Percentiles rank a stretch among this genome's conserved stretches.
Conservation (phyloP, 257 asterid species). For the Forsythia viridissima region DNA sequence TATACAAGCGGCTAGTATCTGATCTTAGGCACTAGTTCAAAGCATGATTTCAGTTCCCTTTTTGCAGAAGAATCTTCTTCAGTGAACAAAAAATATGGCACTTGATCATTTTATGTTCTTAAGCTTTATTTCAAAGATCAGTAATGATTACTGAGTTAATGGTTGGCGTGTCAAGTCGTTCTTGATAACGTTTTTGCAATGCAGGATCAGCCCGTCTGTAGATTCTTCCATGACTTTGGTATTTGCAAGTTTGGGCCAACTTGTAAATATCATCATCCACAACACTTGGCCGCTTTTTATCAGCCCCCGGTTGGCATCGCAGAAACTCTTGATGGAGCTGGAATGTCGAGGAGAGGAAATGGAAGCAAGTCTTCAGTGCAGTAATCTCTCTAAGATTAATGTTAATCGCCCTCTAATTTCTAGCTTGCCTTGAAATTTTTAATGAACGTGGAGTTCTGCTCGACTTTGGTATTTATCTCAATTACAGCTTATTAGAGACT, state of each 20-base stretch:
- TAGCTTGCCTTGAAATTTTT: too few species aligned
- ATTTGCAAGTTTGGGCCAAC: slow-evolving; percentile 92
- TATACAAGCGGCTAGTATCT: neutral
- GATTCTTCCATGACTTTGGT: slow-evolving; percentile 70
- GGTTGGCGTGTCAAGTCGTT: neutral
- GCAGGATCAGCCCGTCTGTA: slow-evolving; percentile 81
- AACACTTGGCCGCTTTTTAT: slow-evolving; percentile 42
- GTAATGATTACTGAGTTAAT: neutral
- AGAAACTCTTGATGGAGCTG: slow-evolving; percentile 31
- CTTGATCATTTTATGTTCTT: neutral
- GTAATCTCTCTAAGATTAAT: too few species aligned
- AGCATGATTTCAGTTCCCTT: neutral
- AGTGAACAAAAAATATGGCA: too few species aligned
- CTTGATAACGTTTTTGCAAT: slow-evolving; percentile 1
- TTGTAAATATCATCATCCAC: slow-evolving; percentile 82
- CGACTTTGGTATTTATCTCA: neutral
- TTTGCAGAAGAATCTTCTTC: neutral
- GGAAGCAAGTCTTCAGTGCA: slow-evolving; percentile 36
- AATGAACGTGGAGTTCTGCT: neutral
- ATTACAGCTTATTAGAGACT: neutral
- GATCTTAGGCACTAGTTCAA: neutral
- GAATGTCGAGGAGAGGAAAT: slow-evolving; percentile 38
- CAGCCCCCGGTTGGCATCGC: slow-evolving; percentile 34
- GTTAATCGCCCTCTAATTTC: too few species aligned
- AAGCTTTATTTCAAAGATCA: neutral